phyloP scores from a whole-genome alignment of 805 yeast species.

The Priceomyces haplophilus region DNA sequence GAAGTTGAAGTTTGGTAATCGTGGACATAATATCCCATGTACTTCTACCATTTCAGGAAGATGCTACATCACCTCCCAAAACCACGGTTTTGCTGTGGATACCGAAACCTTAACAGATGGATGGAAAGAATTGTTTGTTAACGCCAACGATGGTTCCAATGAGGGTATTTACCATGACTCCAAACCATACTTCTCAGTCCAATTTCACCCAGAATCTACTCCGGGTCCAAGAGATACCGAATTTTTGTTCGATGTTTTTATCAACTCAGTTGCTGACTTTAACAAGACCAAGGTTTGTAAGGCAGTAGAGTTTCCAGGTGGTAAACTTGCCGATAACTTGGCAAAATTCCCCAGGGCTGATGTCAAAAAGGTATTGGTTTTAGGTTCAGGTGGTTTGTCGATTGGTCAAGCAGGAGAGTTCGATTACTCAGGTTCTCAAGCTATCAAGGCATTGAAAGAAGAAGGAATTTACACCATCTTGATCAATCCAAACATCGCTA shows the following conservation, averaged over 20 bases:
- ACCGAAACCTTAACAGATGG: conserved; percentile 65
- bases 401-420: conserved; percentile 99
- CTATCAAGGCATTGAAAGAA: conserved; percentile 96
- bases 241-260: conserved; percentile 90
- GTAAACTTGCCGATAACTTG: conserved; percentile 66
- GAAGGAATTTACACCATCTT: conserved; percentile 95
- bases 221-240: conserved; percentile 99
- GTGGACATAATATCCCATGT: conserved; percentile 98
- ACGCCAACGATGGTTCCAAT: conserved; percentile 95
- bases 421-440: conserved; percentile 98
- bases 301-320: conserved; percentile 91
- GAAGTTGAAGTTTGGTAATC: conserved; percentile 95
- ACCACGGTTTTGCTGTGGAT: conserved; percentile 98
- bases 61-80: conserved; percentile 98
- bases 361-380: conserved; percentile 86
- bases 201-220: conserved; percentile 98
- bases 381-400: conserved; percentile 97
- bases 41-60: conserved; percentile 86
- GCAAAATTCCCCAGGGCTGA: conserved; percentile 74
- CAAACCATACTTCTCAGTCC: conserved; percentile 93
- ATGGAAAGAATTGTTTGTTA: conserved; percentile 93
- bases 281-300: conserved; percentile 57
- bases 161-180: conserved; percentile 94
- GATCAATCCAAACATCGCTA: conserved; percentile 97
- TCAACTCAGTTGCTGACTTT: conserved; percentile 70